Evolutionary conservation across 1,284 basidiomycete species (phyloP), one percentile per base, ranked within the genome.

Genomic region (Bjerkandera adusta): DNA sequence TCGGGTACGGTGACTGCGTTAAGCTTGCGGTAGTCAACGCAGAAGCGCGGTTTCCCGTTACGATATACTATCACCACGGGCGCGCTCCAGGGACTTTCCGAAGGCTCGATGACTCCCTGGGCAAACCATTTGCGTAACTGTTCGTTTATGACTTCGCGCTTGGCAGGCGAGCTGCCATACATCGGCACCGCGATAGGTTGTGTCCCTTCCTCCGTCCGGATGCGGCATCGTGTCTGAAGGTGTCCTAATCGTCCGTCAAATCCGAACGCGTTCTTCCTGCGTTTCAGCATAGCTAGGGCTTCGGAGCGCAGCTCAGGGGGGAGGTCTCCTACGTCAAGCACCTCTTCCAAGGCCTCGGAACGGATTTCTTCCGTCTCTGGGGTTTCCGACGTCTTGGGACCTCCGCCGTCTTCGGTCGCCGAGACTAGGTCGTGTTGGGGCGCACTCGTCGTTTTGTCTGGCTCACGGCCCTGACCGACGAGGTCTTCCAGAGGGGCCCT

Each of bases 1-100:
- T 74, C 70, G 0, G 67, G 60, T 1, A 70, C 62, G 8, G 63
- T 64, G 3, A 58, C 35, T 1, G 48, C 57, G 48, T 70, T 70
- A 1, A 69, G 56, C 33, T 60, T 58, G 1, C 66, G 44, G 38
- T 68, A 69, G 49, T 70, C 64, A 8, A 67, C 57, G 43, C 69
- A 71, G 0, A 72, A 61, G 0, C 66, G 54, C 7, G 62, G 55
- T 51, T 69, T 68, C 11, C 60, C 54, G 44, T 67, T 62, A 3
- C 62, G 51, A 26, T 62, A 65, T 0, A 62, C 62, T 7, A 70
- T 60, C 3, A 71, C 50, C 0, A 60, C 62, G 1, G 68, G 67
- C 1, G 59, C 57, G 6, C 59, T 57, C 67, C 67, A 69, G 1
- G 68, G 63, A 26, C 64, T 67, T 4, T 49, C 43, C 0, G 65